These are phyloP conservation scores for Sclerotinia spermophila DNA, from an alignment of 2,329 filamentous ascomycete species.

Conservation along the genomic window DNA sequence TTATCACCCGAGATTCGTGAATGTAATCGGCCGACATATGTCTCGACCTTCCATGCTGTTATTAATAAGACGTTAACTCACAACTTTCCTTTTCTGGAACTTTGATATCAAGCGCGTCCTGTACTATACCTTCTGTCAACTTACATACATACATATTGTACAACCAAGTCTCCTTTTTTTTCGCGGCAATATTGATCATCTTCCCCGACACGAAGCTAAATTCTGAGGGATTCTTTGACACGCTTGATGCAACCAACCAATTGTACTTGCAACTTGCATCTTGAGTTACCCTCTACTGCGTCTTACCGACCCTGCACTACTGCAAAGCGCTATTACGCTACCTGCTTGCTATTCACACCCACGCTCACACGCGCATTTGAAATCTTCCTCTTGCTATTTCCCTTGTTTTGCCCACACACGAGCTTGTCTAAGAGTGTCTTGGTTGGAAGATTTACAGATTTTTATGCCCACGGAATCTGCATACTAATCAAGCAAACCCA, in stretches of 20 bases:
- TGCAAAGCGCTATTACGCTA: conserved; percentile 4
- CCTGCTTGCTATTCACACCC: background rate
- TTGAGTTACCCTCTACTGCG: conserved; percentile 5
- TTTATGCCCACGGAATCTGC: background rate
- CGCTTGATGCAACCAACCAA: conserved; percentile 1
- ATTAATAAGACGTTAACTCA: background rate
- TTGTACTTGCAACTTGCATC: background rate
- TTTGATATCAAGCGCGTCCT: background rate
- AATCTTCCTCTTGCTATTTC: conserved; percentile 1
- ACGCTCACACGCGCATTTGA: conserved; percentile 4
- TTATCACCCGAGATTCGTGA: conserved; percentile 1
- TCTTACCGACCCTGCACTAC: conserved; percentile 5
- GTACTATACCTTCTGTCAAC: background rate
- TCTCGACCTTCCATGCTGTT: conserved; percentile 2
- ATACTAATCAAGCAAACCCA: conserved; percentile 1
- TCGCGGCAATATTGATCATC: conserved; percentile 1
- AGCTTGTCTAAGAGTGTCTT: conserved; percentile 13
- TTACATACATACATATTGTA: background rate
- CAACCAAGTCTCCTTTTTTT: background rate
- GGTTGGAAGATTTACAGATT: background rate
- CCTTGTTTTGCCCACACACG: conserved; percentile 8
- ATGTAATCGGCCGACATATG: conserved; percentile 6
- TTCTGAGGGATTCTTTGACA: background rate
- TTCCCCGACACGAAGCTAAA: background rate
- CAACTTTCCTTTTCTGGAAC: background rate